phyloP scores from a whole-genome alignment of 805 yeast genomes.

The Saturnispora zaruensis region DNA sequence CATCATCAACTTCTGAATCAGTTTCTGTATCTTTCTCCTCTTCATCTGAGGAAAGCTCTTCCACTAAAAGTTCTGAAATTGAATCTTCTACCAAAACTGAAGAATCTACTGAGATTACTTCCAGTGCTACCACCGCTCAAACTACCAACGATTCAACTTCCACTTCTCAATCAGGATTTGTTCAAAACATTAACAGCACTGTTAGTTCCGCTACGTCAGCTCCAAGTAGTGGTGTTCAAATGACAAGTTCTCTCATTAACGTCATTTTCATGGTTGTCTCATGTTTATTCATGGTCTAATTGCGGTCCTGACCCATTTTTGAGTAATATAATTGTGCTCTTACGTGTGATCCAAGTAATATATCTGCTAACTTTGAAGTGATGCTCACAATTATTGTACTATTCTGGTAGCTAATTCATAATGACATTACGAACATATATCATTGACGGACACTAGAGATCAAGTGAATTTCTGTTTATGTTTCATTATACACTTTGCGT shows the following conservation, averaged over 20 bases:
- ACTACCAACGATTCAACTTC: neutral
- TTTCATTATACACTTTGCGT: neutral
- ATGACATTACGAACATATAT: neutral
- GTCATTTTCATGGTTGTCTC: conserved; percentile 1
- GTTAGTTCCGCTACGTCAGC: neutral
- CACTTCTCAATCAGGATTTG: neutral
- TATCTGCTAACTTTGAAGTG: neutral
- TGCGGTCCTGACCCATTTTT: neutral
- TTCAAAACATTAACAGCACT: conserved; percentile 1
- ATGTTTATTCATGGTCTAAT: conserved; percentile 4
- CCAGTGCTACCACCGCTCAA: neutral
- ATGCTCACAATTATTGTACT: neutral
- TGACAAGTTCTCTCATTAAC: neutral
- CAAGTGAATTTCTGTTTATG: neutral
- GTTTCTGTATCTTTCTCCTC: conserved; percentile 1
- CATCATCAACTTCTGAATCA: neutral
- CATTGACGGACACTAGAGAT: neutral
- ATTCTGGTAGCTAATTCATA: too few species aligned
- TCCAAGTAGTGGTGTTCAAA: neutral
- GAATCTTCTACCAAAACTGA: neutral
- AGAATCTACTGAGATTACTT: neutral
- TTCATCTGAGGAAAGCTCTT: neutral
- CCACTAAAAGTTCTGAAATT: conserved; percentile 1
- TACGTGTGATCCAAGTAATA: neutral
- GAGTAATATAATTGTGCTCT: neutral